phyloP scores from a whole-genome alignment of 768 basidiomycete genomes.

The Naematelia aurantialba region DNA sequence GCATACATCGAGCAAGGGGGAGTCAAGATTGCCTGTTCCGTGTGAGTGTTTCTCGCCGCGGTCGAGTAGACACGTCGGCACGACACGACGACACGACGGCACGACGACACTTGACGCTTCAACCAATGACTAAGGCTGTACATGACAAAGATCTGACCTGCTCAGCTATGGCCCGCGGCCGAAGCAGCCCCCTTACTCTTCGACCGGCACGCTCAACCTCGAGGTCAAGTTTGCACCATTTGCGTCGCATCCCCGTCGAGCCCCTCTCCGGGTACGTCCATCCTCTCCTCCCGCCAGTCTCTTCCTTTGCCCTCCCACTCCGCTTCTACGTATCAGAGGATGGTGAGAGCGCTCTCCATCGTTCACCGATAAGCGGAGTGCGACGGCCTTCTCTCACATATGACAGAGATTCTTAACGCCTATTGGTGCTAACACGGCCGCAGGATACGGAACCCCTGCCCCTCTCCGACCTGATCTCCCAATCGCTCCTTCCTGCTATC shows the following conservation, averaged over 20 bases:
- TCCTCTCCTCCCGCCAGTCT: not conserved
- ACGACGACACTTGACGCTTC: no score
- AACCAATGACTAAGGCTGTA: slow-evolving; percentile 50
- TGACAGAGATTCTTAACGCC: no score
- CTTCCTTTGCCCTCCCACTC: no score
- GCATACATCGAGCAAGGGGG: slow-evolving; percentile 91
- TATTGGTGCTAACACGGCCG: no score
- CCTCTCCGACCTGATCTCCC: slow-evolving; percentile 75
- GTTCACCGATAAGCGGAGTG: no score
- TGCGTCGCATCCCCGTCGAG: slow-evolving; percentile 70
- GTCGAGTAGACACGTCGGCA: not conserved
- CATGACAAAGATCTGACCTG: no score
- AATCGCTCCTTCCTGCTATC: slow-evolving; percentile 71
- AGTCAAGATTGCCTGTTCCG: slow-evolving; percentile 92
- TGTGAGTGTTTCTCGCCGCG: slow-evolving; percentile 57
- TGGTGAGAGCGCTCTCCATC: no score
- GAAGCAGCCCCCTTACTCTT: slow-evolving; percentile 51
- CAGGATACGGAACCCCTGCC: slow-evolving; percentile 93
- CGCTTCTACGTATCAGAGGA: no score
- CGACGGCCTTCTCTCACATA: no score
- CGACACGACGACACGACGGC: no score
- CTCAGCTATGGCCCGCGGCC: slow-evolving; percentile 65
- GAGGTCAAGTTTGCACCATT: slow-evolving; percentile 97
- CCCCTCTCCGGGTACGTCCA: slow-evolving; percentile 74
- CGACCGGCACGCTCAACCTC: slow-evolving; percentile 82